Conservation (phyloP, 345 rosid species). For the Citropsis articulata region DNA sequence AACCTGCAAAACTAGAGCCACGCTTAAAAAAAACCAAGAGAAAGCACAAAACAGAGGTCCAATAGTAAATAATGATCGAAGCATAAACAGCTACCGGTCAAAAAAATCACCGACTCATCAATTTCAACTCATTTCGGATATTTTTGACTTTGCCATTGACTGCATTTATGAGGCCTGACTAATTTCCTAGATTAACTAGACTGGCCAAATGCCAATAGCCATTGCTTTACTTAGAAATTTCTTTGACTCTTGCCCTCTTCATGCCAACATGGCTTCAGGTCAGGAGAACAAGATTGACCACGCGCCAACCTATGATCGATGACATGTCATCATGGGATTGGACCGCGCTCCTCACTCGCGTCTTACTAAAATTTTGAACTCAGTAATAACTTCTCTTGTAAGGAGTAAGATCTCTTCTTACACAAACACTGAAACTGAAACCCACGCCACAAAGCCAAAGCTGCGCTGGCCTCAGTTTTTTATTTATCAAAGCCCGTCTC, state of each 20-base stretch:
- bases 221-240: not conserved
- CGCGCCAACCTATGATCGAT: not conserved
- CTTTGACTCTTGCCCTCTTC: no score
- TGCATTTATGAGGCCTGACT: constrained; percentile 17
- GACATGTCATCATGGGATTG: not conserved
- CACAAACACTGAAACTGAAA: not conserved
- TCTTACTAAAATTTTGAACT: not conserved
- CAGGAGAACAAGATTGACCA: not conserved
- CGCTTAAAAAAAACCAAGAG: no score
- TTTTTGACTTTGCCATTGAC: constrained; percentile 18
- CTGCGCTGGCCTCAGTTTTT: no score
- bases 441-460: not conserved
- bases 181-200: not conserved
- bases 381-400: not conserved
- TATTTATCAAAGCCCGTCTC: no score
- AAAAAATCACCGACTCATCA: not conserved
- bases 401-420: no score
- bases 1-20: no score
- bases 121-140: not conserved
- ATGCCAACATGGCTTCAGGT: not conserved
- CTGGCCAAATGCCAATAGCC: not conserved
- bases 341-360: not conserved
- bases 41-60: no score
- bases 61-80: not conserved
- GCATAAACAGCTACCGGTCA: not conserved